Evolutionary conservation across 1,284 basidiomycete species (phyloP), one percentile per base, ranked within the genome.

Genomic region (Ceratobasidium sp.): DNA sequence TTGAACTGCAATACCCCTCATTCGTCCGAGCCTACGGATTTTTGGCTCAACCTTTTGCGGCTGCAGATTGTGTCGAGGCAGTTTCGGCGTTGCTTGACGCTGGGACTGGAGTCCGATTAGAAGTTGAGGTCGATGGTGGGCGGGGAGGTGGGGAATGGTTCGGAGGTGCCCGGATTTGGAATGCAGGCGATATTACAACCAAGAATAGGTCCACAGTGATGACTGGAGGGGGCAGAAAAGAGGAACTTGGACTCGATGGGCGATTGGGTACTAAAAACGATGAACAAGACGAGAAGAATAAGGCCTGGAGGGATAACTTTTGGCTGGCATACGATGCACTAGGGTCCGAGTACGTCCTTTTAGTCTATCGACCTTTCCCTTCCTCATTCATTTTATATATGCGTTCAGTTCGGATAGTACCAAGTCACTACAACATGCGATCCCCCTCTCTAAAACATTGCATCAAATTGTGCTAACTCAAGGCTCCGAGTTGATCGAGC

Each of bases 401-500:
- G 59, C 44, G 11, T 47, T 68, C 13, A 42, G 47, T 62, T 33
- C 41, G 21, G 41, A 19, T 74, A 91, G 94, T 75, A 87, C 95
- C 57, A 77, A 79, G 4, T 80, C 88, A 6, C 80, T 98, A 6
- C 87, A 87, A 19, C 82, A 88, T 33, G 90, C 95, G 0, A 84
- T 99, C 5, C 81, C 84, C 6, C 83, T 99, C 4, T 87, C 93
- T 14, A 98, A 95, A 88, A 85, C 96, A 1, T 82, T 99, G 11
- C 95, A 99, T 75, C 87, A 89, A 25, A 89, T 94, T 3, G 93
- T 99, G 73, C 93, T 98, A 73, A 87, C 91, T 0, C 91, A 96
- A 77, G 97, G 97, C 19, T 92, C 93, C 8, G 90, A 92, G 1
- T 89, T 99, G 70, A 94, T 99, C 71, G 95, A 98, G 79, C 98